These are phyloP conservation scores for Neonothopanus nambi DNA, from an alignment of 1,284 basidiomycete genomes.

Conservation along the genomic window DNA sequence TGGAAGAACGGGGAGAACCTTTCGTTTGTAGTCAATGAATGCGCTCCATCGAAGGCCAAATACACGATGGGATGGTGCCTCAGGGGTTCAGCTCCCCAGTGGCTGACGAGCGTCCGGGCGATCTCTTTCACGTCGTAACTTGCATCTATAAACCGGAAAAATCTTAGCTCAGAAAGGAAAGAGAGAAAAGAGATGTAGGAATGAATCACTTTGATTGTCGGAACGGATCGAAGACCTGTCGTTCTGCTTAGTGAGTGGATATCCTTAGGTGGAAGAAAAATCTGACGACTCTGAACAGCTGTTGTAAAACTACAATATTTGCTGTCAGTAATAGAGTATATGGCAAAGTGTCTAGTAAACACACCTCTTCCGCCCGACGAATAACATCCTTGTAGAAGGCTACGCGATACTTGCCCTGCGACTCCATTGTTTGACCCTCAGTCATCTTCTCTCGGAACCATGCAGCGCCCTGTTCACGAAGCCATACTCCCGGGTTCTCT, in stretches of 20 bases:
- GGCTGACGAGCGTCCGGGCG: too few species aligned
- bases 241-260: too few species aligned
- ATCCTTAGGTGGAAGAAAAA: too few species aligned
- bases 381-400: not conserved
- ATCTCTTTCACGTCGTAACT: not conserved
- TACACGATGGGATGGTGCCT: not conserved
- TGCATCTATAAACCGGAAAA: too few species aligned
- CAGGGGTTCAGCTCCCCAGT: not conserved
- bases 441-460: slow-evolving; percentile 6
- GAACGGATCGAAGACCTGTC: too few species aligned
- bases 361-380: not conserved
- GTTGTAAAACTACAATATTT: too few species aligned
- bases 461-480: not conserved
- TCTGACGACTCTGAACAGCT: too few species aligned
- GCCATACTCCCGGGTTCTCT: not conserved
- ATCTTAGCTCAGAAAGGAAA: too few species aligned
- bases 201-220: too few species aligned
- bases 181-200: too few species aligned
- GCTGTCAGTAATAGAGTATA: too few species aligned
- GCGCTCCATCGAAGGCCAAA: not conserved
- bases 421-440: not conserved
- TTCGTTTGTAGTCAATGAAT: not conserved
- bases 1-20: not conserved
- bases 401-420: not conserved
- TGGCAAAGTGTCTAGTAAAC: not conserved